These are phyloP conservation scores for Alternaria sp. DNA, from an alignment of 2,329 filamentous ascomycete genomes.

Conservation along the genomic window DNA sequence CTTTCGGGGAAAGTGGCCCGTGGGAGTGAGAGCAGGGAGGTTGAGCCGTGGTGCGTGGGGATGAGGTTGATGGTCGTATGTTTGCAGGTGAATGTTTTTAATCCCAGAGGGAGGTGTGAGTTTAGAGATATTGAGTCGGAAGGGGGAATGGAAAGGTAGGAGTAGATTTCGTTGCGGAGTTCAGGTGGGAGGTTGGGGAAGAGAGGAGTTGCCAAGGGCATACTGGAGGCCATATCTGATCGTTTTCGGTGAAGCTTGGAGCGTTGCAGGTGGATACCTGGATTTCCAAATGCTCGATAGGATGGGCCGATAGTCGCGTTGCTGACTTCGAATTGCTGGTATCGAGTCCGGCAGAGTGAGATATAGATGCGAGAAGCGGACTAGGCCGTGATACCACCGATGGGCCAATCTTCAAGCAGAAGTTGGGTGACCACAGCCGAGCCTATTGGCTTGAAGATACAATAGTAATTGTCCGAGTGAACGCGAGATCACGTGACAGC, in stretches of 20 bases:
- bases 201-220: constrained; percentile 21
- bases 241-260: no score
- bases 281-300: not conserved
- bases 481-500: constrained; percentile 21
- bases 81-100: constrained; percentile 36
- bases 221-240: constrained; percentile 1
- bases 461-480: constrained; percentile 12
- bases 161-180: constrained; percentile 42
- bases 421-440: constrained; percentile 24
- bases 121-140: constrained; percentile 10
- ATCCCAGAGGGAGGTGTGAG: constrained; percentile 26
- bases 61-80: constrained; percentile 36
- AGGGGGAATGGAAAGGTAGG: constrained; percentile 22
- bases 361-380: not conserved
- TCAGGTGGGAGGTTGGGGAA: constrained; percentile 41
- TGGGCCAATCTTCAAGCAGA: not conserved
- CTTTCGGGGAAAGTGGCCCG: constrained; percentile 32
- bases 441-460: not conserved
- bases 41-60: constrained; percentile 34
- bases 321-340: not conserved
- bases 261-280: not conserved
- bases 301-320: not conserved
- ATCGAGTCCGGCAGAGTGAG: not conserved
- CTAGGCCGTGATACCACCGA: not conserved
- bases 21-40: constrained; percentile 31